Conservation (phyloP, 805 yeast genomes). For the Saccharomyces paradoxus region DNA sequence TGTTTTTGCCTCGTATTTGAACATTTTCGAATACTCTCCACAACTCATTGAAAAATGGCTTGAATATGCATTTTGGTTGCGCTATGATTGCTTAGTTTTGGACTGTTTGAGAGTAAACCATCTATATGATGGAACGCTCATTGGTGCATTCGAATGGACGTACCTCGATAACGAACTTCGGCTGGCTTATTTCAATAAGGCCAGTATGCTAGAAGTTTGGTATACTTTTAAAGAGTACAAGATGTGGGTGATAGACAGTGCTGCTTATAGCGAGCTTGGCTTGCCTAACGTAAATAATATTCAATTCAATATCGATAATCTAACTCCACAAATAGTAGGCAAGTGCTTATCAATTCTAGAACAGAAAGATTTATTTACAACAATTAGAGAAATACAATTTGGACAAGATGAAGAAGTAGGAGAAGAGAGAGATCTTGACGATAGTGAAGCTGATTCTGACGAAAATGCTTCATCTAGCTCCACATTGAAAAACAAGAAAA, state of each 20-base stretch:
- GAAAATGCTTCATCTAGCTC: neutral
- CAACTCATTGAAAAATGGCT: constrained; percentile 20
- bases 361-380: constrained; percentile 6
- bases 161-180: constrained; percentile 12
- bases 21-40: constrained; percentile 21
- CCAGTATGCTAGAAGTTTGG: constrained; percentile 24
- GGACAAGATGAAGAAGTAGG: constrained; percentile 9
- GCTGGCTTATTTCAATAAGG: constrained; percentile 17
- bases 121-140: constrained; percentile 15
- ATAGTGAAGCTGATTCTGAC: neutral
- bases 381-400: constrained; percentile 10
- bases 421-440: neutral
- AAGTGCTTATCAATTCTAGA: constrained; percentile 5
- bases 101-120: constrained; percentile 25
- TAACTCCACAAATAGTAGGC: constrained; percentile 3
- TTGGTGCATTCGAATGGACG: constrained; percentile 22
- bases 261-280: constrained; percentile 3
- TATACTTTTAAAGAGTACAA: constrained; percentile 21
- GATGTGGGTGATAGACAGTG: constrained; percentile 14
- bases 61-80: constrained; percentile 18
- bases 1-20: constrained; percentile 15
- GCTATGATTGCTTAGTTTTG: constrained; percentile 25
- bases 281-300: constrained; percentile 8
- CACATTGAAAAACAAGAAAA: neutral
- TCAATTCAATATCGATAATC: constrained; percentile 11